phyloP scores from a whole-genome alignment of 2,329 filamentous ascomycete species.

The Fusarium oxysporum region DNA sequence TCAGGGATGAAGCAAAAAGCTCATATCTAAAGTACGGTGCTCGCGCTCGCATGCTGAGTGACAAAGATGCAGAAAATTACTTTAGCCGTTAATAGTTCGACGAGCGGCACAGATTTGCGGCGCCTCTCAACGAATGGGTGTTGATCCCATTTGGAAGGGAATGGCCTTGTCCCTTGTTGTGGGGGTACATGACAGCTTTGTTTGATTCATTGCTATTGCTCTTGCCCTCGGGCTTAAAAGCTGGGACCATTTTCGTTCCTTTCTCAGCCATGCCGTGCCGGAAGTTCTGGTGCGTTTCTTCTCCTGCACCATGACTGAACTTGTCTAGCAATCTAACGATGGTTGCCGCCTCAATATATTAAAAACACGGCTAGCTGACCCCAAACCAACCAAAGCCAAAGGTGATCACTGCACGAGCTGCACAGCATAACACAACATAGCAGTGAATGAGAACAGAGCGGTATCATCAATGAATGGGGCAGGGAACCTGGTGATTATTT shows the following conservation, averaged over 20 bases:
- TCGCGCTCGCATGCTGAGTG: constrained; percentile 2
- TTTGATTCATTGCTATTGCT: constrained; percentile 1
- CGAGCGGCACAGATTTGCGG: constrained; percentile 27
- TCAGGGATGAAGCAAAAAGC: constrained; percentile 2
- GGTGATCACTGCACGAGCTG: constrained; percentile 16
- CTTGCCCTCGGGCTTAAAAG: constrained; percentile 13
- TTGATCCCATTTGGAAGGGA: constrained; percentile 42
- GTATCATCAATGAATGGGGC: constrained; percentile 15
- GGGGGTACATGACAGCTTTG: constrained; percentile 23
- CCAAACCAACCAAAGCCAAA: constrained; percentile 31
- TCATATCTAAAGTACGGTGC: constrained; percentile 16
- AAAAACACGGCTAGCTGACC: constrained; percentile 21
- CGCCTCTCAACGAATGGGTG: constrained; percentile 37
- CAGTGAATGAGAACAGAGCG: constrained; percentile 9
- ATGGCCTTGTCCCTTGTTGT: constrained; percentile 29
- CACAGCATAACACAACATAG: constrained; percentile 12
- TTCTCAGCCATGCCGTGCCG: constrained; percentile 9
- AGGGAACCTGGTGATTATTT: constrained; percentile 27
- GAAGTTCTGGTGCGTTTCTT: constrained; percentile 8
- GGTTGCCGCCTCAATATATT: constrained; percentile 38
- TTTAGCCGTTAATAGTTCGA: constrained; percentile 29
- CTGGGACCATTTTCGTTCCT: constrained; percentile 11
- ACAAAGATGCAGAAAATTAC: constrained; percentile 13
- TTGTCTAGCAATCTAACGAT: constrained; percentile 24
- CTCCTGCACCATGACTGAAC: constrained; percentile 18